A percentile compares a stretch with the other conserved stretches of the same genome.
These are phyloP conservation scores for Kernera saxatilis DNA, from an alignment of 345 rosid genomes.

Conservation along the genomic window DNA sequence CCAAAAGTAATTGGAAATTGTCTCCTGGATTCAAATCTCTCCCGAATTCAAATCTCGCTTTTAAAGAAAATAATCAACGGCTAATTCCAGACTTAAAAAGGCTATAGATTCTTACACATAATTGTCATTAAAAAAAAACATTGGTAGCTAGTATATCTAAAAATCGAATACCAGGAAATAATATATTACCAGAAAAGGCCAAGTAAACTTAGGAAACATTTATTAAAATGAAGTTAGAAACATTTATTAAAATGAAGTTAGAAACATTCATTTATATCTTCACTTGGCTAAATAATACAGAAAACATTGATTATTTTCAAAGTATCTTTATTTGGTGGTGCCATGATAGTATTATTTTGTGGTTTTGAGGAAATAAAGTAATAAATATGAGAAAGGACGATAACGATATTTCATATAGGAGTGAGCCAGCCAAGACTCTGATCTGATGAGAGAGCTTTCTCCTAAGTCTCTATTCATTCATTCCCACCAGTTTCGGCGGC, in stretches of 20 bases:
- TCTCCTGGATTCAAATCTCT: too few relatives aligned
- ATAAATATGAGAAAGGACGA: conserved; percentile 26
- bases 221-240: conserved; percentile 17
- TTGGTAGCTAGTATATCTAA: neutral
- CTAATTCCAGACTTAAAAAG: too few relatives aligned
- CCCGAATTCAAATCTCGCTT: too few relatives aligned
- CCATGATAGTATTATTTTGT: conserved; percentile 23
- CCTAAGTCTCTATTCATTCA: conserved; percentile 10
- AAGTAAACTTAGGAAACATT: conserved; percentile 15
- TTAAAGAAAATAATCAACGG: too few relatives aligned
- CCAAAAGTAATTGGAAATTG: too few relatives aligned
- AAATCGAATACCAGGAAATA: neutral
- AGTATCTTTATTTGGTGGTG: conserved; percentile 31
- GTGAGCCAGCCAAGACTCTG: conserved; percentile 17
- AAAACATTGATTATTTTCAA: conserved; percentile 17
- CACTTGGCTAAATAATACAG: conserved; percentile 18
- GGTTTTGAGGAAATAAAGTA: conserved; percentile 27
- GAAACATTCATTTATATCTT: conserved; percentile 21
- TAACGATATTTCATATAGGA: conserved; percentile 22
- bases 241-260: conserved; percentile 16
- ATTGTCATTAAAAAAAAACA: neutral
- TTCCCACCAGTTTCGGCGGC: conserved; percentile 28
- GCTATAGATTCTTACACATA: too few relatives aligned
- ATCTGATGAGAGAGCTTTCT: neutral
- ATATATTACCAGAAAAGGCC: conserved; percentile 11